Evolutionary conservation across 768 basidiomycete genomes (phyloP).

Genomic region (Collybia mongolica): DNA sequence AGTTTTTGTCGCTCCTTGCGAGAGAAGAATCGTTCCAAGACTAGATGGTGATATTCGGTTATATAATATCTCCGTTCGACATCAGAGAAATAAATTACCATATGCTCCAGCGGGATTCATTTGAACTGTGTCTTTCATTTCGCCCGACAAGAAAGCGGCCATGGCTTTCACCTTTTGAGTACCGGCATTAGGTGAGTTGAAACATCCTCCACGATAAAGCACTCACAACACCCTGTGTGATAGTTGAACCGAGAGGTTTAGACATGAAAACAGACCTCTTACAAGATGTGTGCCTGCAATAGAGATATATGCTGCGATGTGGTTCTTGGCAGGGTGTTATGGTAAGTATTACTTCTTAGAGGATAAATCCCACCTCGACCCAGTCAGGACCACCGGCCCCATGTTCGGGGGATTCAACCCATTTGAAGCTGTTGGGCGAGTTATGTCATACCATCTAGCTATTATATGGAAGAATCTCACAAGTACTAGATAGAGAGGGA

Average conservation of each 20-base stretch:
- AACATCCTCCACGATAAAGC: not conserved
- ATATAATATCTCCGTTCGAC: not conserved
- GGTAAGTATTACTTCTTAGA: not conserved
- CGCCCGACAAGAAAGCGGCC: constrained; percentile 92
- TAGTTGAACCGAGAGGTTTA: too few species aligned
- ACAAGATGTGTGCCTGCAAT: constrained; percentile 89
- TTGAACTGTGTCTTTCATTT: constrained; percentile 92
- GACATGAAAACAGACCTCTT: constrained; percentile 3
- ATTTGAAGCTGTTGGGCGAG: constrained; percentile 68
- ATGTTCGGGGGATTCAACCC: constrained; percentile 87
- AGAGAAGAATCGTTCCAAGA: constrained; percentile 88
- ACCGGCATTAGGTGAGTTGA: not conserved
- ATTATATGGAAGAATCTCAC: constrained; percentile 43
- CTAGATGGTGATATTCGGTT: constrained; percentile 28
- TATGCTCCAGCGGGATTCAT: constrained; percentile 81
- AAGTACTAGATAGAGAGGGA: constrained; percentile 66
- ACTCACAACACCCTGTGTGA: constrained; percentile 68
- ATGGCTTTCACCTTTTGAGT: constrained; percentile 79
- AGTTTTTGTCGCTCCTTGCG: constrained; percentile 83
- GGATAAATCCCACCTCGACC: constrained; percentile 69
- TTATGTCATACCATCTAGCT: not conserved
- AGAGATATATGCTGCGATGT: constrained; percentile 83
- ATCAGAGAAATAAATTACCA: constrained; percentile 35
- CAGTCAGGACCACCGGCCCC: constrained; percentile 83
- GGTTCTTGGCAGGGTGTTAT: constrained; percentile 43